These are phyloP conservation scores for Dictyostelium intermedium DNA, from an alignment of 78 protist species.

Conservation along the genomic window DNA sequence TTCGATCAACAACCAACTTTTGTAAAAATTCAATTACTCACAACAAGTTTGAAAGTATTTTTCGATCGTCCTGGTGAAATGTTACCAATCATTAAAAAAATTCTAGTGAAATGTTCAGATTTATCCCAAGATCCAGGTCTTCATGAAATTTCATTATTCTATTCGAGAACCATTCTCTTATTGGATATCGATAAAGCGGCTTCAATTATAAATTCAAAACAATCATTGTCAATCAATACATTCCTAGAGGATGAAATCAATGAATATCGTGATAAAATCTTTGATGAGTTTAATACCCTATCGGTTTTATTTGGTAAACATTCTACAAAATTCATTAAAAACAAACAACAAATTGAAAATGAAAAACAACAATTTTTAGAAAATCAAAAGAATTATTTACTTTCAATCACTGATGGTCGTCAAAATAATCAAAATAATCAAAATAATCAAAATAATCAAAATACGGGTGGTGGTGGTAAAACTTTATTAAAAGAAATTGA, in stretches of 20 bases:
- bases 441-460: not conserved
- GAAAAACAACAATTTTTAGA: conserved; percentile 3
- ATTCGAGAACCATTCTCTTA: conserved; percentile 84
- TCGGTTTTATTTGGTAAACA: conserved; percentile 88
- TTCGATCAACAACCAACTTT: conserved; percentile 53
- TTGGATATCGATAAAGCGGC: conserved; percentile 34
- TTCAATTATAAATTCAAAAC: not conserved
- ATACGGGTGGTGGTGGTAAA: not conserved
- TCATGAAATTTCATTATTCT: conserved; percentile 93
- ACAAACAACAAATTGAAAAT: not conserved
- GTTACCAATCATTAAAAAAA: conserved; percentile 54
- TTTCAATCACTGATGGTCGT: not conserved
- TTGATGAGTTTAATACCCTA: conserved; percentile 94
- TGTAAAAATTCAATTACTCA: conserved; percentile 81
- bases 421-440: not conserved
- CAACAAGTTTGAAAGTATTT: conserved; percentile 84
- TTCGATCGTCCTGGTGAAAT: conserved; percentile 91
- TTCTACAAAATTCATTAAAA: conserved; percentile 73
- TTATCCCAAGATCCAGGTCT: conserved; percentile 82
- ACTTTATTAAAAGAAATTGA: conserved; percentile 14
- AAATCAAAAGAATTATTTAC: not conserved
- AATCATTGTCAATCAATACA: not conserved
- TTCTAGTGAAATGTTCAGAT: not conserved
- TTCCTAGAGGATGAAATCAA: conserved; percentile 59
- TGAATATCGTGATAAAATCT: conserved; percentile 79